A percentile compares a stretch with the other conserved stretches of the same genome.
These are phyloP conservation scores for Arthroderma sp. DNA, from an alignment of 2,329 filamentous ascomycete genomes.

Conservation along the genomic window DNA sequence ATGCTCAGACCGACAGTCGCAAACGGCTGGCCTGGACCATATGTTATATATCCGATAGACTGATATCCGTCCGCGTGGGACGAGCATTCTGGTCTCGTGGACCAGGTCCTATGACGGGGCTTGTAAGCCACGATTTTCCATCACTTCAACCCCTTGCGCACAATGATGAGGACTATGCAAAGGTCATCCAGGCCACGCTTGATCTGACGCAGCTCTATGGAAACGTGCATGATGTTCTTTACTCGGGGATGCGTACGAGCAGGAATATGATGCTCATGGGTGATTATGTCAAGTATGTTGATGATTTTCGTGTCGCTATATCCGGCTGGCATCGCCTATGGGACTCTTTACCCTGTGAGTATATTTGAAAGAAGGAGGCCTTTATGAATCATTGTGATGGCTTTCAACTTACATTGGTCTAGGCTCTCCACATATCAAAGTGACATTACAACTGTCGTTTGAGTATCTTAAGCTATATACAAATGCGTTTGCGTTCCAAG, in stretches of 20 bases:
- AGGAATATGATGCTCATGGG: slow-evolving; percentile 58
- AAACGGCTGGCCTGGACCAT: slow-evolving; percentile 57
- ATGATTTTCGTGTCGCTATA: slow-evolving; percentile 57
- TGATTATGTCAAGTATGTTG: slow-evolving; percentile 62
- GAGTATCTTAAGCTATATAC: slow-evolving; percentile 62
- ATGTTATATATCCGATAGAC: slow-evolving; percentile 53
- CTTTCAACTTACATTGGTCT: neutral
- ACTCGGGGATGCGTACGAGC: slow-evolving; percentile 56
- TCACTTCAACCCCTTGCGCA: slow-evolving; percentile 46
- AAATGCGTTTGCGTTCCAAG: slow-evolving; percentile 64
- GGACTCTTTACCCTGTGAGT: slow-evolving; percentile 50
- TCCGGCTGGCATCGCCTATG: slow-evolving; percentile 59
- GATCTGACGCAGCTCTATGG: slow-evolving; percentile 60
- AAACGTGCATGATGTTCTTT: slow-evolving; percentile 61
- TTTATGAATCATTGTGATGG: too few species aligned
- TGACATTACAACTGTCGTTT: slow-evolving; percentile 55
- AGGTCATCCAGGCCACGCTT: slow-evolving; percentile 57
- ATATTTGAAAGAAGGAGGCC: too few species aligned
- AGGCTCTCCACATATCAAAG: slow-evolving; percentile 53
- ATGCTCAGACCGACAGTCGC: slow-evolving; percentile 46
- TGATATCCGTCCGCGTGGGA: slow-evolving; percentile 58
- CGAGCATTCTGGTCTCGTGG: slow-evolving; percentile 63
- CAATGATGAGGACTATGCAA: slow-evolving; percentile 53
- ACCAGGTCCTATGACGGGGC: slow-evolving; percentile 51
- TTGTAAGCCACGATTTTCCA: slow-evolving; percentile 54